These are phyloP conservation scores for Dactylellina drechsleri DNA, from an alignment of 2,329 filamentous ascomycete genomes.

Conservation along the genomic window DNA sequence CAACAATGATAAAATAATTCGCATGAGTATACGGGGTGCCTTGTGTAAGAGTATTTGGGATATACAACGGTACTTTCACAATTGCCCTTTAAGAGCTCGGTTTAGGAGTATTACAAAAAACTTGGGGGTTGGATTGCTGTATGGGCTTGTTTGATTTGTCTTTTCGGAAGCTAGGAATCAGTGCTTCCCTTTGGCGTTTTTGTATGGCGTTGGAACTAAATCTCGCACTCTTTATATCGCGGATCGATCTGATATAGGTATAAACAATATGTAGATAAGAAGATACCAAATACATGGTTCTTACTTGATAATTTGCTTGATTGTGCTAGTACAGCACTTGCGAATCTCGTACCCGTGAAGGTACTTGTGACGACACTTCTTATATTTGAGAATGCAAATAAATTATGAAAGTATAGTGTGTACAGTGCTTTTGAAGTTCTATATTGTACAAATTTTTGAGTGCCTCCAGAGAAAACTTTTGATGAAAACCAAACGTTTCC, in stretches of 20 bases:
- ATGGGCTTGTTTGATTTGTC: no score
- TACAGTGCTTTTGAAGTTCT: no score
- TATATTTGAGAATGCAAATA: no score
- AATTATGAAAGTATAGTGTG: no score
- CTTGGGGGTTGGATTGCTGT: no score
- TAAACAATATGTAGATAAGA: not conserved
- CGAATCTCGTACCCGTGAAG: no score
- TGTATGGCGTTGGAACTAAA: conserved; percentile 4
- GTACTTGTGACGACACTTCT: no score
- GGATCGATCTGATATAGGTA: not conserved
- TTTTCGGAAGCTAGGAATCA: no score
- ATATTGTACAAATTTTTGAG: no score
- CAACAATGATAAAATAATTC: not conserved
- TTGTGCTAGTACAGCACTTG: no score
- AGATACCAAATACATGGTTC: not conserved
- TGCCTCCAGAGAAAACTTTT: no score
- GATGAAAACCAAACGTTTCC: no score
- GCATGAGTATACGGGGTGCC: not conserved
- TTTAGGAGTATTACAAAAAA: not conserved
- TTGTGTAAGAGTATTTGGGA: conserved; percentile 8
- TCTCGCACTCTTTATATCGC: not conserved
- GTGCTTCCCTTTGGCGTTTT: not conserved
- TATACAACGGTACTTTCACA: not conserved
- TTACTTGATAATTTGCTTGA: not conserved
- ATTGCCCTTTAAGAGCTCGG: not conserved